Evolutionary conservation across 1,139 yeast species (phyloP).

Genomic region (Kurtzmaniella quercitrusa): DNA sequence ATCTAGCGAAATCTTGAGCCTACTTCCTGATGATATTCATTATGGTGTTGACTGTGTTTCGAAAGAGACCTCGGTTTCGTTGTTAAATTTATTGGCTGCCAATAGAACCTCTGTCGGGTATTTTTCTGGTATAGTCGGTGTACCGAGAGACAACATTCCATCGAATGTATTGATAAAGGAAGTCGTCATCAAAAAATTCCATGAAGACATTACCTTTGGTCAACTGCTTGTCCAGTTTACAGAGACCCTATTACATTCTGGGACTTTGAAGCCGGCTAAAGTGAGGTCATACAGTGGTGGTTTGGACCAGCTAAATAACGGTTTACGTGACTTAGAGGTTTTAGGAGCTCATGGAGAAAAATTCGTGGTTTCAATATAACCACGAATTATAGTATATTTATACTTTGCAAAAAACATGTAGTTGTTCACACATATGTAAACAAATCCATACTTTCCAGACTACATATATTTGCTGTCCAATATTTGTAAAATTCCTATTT

Average conservation of each 20-base stretch:
- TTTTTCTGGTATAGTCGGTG: constrained; percentile 38
- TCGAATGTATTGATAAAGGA: constrained; percentile 22
- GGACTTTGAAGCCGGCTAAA: constrained; percentile 27
- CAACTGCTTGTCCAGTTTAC: constrained; percentile 28
- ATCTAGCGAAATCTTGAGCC: constrained; percentile 16
- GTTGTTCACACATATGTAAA: no score
- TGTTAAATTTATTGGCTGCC: constrained; percentile 22
- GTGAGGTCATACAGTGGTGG: constrained; percentile 30
- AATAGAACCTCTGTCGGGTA: constrained; percentile 9
- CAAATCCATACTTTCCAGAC: no score
- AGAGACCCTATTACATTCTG: constrained; percentile 20
- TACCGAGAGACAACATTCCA: constrained; percentile 21
- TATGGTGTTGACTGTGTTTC: constrained; percentile 45
- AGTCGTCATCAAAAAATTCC: constrained; percentile 38
- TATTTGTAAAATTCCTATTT: background rate
- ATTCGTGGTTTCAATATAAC: constrained; percentile 23
- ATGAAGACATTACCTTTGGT: constrained; percentile 39
- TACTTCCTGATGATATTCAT: constrained; percentile 10
- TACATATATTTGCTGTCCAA: no score
- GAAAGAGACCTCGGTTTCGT: constrained; percentile 31
- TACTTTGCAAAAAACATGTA: no score
- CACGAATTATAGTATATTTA: background rate
- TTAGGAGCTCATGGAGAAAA: constrained; percentile 41
- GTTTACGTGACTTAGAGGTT: constrained; percentile 32
- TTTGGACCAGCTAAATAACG: constrained; percentile 26